Evolutionary conservation across 805 yeast genomes (phyloP).

Genomic region (Saccharomyces paradoxus): DNA sequence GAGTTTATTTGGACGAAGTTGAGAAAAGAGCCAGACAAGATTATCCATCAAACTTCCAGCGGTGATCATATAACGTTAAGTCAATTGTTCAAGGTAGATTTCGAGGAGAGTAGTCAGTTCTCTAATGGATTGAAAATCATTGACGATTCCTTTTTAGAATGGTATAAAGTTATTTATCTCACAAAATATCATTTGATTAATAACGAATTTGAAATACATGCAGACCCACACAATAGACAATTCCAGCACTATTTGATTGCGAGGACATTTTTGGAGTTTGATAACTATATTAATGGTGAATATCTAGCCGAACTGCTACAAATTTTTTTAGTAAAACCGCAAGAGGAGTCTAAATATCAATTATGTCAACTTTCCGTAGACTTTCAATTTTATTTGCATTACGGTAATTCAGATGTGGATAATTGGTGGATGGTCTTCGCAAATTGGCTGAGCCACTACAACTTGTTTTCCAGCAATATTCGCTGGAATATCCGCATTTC

Average conservation of each 20-base stretch:
- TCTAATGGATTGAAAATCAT: constrained; percentile 23
- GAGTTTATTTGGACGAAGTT: constrained; percentile 28
- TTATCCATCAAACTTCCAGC: constrained; percentile 19
- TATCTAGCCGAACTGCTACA: constrained; percentile 30
- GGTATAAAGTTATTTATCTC: constrained; percentile 21
- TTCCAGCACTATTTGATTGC: constrained; percentile 27
- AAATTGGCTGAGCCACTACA: constrained; percentile 31
- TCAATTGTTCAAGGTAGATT: constrained; percentile 15
- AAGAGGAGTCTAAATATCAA: constrained; percentile 35
- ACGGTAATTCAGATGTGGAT: constrained; percentile 3
- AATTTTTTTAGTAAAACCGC: constrained; percentile 25
- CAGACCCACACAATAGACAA: constrained; percentile 12
- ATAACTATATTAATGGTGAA: constrained; percentile 33
- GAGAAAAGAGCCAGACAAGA: constrained; percentile 26
- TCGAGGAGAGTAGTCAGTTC: constrained; percentile 2
- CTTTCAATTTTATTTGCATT: constrained; percentile 15
- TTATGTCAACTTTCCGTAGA: constrained; percentile 33
- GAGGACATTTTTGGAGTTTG: constrained; percentile 32
- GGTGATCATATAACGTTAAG: constrained; percentile 20
- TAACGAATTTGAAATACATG: constrained; percentile 8
- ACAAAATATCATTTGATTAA: constrained; percentile 19
- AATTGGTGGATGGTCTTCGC: constrained; percentile 32
- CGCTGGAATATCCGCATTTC: constrained; percentile 34
- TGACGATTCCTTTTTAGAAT: constrained; percentile 23
- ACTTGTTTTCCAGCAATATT: constrained; percentile 33